These are phyloP conservation scores for Phytophthora hybrid DNA, from an alignment of 352 stramenopile genomes.

Conservation along the genomic window DNA sequence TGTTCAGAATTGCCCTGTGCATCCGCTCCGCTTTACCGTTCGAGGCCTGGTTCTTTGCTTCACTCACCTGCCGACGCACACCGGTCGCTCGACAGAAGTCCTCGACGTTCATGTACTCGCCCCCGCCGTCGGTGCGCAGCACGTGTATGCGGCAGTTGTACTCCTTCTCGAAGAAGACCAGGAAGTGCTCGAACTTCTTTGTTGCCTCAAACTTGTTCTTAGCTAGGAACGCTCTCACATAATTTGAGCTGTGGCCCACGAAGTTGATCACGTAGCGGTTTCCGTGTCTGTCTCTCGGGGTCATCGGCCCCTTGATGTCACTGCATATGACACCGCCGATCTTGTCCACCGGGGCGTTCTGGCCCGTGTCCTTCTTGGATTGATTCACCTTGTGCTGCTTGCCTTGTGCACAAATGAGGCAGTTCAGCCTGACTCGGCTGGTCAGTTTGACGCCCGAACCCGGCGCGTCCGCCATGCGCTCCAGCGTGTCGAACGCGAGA, in stretches of 20 bases:
- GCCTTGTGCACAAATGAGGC: slow-evolving; percentile 12
- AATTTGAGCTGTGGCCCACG: slow-evolving; percentile 7
- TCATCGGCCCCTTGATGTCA: slow-evolving; percentile 24
- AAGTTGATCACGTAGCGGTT: slow-evolving; percentile 29
- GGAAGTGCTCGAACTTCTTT: not conserved
- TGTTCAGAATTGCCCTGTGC: not conserved
- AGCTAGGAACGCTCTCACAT: not conserved
- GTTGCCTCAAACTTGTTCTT: not conserved
- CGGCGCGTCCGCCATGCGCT: slow-evolving; percentile 2
- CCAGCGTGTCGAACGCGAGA: slow-evolving; percentile 9
- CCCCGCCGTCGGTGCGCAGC: no score
- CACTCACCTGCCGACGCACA: no score
- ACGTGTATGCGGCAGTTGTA: no score
- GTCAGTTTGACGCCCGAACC: slow-evolving; percentile 7
- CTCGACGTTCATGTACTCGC: no score
- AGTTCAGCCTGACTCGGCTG: not conserved
- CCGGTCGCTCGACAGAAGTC: no score
- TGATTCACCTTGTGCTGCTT: slow-evolving; percentile 4
- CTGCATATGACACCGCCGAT: slow-evolving; percentile 22
- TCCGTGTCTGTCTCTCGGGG: not conserved
- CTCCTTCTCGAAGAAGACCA: no score
- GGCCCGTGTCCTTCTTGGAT: slow-evolving; percentile 10
- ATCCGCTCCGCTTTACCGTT: slow-evolving; percentile 23
- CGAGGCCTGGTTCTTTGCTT: slow-evolving; percentile 10
- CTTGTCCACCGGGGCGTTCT: slow-evolving; percentile 12